Percentiles rank a stretch among this genome's conserved stretches.
phyloP scores from a whole-genome alignment of 495 filamentous ascomycete species.

The Penicillium riverlandense region DNA sequence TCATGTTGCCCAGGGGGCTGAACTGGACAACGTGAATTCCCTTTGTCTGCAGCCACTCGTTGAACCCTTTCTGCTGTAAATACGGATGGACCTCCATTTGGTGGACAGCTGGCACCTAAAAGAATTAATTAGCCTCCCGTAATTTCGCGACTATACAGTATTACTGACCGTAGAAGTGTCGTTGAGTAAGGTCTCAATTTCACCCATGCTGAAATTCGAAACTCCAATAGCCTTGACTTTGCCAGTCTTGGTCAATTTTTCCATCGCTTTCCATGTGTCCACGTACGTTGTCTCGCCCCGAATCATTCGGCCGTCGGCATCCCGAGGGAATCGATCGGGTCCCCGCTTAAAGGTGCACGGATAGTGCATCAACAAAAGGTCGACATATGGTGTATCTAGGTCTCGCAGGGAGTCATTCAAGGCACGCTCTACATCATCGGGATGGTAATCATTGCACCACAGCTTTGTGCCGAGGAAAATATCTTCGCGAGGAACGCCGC shows the following conservation, averaged over 20 bases:
- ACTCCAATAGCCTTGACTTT: conserved; percentile 62
- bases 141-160: neutral
- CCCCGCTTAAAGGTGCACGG: conserved; percentile 40
- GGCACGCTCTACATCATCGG: conserved; percentile 49
- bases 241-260: conserved; percentile 44
- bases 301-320: conserved; percentile 32
- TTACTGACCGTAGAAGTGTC: conserved; percentile 38
- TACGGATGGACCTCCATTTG: conserved; percentile 56
- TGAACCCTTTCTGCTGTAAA: conserved; percentile 53
- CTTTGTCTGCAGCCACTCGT: conserved; percentile 38
- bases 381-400: conserved; percentile 55
- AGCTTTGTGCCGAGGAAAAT: conserved; percentile 59
- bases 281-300: conserved; percentile 13
- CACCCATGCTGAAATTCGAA: conserved; percentile 62
- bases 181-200: conserved; percentile 57
- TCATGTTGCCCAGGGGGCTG: conserved; percentile 62
- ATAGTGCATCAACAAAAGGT: conserved; percentile 64
- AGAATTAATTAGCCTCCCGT: neutral
- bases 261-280: conserved; percentile 56
- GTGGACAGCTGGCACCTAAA: conserved; percentile 48
- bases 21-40: conserved; percentile 57
- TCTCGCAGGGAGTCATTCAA: conserved; percentile 52
- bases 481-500: conserved; percentile 29
- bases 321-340: conserved; percentile 26
- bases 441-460: conserved; percentile 60